phyloP scores from a whole-genome alignment of 1,284 basidiomycete genomes.

The Papiliotrema terrestris region DNA sequence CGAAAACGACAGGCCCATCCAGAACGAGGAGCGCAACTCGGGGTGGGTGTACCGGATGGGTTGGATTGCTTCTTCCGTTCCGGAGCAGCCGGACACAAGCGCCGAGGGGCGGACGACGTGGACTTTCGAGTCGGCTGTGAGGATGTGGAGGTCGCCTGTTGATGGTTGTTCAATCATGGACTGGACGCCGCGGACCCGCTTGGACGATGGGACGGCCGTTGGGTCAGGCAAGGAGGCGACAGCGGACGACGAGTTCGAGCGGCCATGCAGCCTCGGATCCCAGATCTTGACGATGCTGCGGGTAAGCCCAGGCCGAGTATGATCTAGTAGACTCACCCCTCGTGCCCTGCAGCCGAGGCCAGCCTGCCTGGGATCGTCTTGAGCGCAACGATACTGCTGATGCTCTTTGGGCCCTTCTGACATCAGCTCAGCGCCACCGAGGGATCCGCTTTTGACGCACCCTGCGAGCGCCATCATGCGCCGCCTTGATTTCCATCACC shows the following conservation, averaged over 20 bases:
- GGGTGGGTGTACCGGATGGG: slow-evolving; percentile 38
- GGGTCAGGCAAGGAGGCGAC: slow-evolving; percentile 34
- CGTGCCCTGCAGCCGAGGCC: slow-evolving; percentile 45
- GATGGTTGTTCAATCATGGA: slow-evolving; percentile 35
- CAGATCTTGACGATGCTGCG: slow-evolving; percentile 47
- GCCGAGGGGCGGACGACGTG: slow-evolving; percentile 37
- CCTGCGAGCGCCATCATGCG: slow-evolving; percentile 21
- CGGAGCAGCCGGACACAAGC: neutral
- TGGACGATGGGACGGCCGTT: slow-evolving; percentile 21
- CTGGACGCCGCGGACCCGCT: slow-evolving; percentile 38
- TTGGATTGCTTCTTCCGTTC: slow-evolving; percentile 19
- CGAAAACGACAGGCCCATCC: slow-evolving; percentile 40
- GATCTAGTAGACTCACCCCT: slow-evolving; percentile 34
- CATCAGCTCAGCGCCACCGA: neutral
- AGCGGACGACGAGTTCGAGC: slow-evolving; percentile 15
- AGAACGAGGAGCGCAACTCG: slow-evolving; percentile 34
- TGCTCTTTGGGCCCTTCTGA: slow-evolving; percentile 33
- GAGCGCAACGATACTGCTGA: slow-evolving; percentile 44
- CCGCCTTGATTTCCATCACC: slow-evolving; percentile 29
- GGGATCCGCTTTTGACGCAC: slow-evolving; percentile 1
- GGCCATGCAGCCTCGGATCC: slow-evolving; percentile 43
- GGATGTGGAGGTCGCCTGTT: slow-evolving; percentile 39
- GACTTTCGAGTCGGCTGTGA: slow-evolving; percentile 40
- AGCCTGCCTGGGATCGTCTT: slow-evolving; percentile 41
- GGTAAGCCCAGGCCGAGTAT: neutral